A percentile compares a stretch with the other conserved stretches of the same genome.
These are phyloP conservation scores for Epichloe aotearoae DNA, from an alignment of 2,329 filamentous ascomycete genomes.

Conservation along the genomic window DNA sequence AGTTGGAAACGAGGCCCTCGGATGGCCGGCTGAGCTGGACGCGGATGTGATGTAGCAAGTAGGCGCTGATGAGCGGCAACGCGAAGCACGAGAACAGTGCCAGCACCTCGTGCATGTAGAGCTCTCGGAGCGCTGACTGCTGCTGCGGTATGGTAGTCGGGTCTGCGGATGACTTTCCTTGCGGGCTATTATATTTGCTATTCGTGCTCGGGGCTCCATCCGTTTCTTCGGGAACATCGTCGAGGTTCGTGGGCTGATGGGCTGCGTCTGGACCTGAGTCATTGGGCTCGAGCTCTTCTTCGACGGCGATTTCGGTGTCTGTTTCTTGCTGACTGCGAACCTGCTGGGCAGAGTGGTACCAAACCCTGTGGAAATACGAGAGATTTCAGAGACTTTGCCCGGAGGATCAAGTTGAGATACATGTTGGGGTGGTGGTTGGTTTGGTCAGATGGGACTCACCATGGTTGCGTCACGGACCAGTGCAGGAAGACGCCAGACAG, in stretches of 20 bases:
- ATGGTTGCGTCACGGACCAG: slow-evolving; percentile 83
- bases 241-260: slow-evolving; percentile 32
- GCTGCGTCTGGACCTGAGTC: slow-evolving; percentile 19
- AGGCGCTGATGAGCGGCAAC: slow-evolving; percentile 67
- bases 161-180: slow-evolving; percentile 12
- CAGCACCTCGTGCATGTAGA: slow-evolving; percentile 60
- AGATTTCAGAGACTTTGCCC: background rate
- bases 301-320: slow-evolving; percentile 6
- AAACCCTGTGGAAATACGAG: slow-evolving; percentile 37
- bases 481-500: slow-evolving; percentile 79
- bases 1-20: slow-evolving; percentile 79
- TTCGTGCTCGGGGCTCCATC: background rate
- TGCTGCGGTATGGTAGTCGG: slow-evolving; percentile 10
- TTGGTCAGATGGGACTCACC: slow-evolving; percentile 40
- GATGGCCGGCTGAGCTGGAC: slow-evolving; percentile 70
- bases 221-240: slow-evolving; percentile 16
- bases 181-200: background rate
- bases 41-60: slow-evolving; percentile 69
- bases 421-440: background rate
- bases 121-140: slow-evolving; percentile 40
- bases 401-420: background rate
- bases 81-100: slow-evolving; percentile 69
- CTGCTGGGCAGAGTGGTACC: slow-evolving; percentile 60
- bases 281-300: background rate
- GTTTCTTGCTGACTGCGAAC: slow-evolving; percentile 40